A percentile compares a stretch with the other conserved stretches of the same genome.
Conservation (phyloP, 2,329 filamentous ascomycete species). For the Phyllosticta citrichinensis region DNA sequence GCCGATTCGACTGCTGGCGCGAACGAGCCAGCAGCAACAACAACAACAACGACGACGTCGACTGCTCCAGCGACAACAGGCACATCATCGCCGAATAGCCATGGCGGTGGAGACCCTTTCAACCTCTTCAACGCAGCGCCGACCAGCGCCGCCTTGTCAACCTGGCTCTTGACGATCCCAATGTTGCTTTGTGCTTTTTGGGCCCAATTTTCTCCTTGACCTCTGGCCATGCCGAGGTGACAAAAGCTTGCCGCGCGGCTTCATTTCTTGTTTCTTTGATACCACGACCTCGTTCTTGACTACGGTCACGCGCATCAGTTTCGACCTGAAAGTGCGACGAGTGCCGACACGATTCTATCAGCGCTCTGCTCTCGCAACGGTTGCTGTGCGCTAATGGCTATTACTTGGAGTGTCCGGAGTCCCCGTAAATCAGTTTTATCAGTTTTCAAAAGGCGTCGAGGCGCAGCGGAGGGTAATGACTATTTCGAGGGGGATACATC, state of each 20-base stretch:
- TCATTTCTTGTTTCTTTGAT: constrained; percentile 6
- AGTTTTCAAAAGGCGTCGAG: background rate
- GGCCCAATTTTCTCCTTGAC: background rate
- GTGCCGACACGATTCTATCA: background rate
- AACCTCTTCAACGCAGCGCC: constrained; percentile 18
- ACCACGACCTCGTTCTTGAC: constrained; percentile 4
- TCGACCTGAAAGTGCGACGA: background rate
- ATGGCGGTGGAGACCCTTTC: constrained; percentile 38
- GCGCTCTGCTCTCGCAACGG: background rate
- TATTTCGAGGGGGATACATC: background rate
- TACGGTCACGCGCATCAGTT: background rate
- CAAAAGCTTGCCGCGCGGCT: background rate
- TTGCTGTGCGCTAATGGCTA: background rate
- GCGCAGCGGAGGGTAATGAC: background rate
- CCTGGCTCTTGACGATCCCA: background rate
- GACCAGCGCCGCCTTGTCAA: background rate
- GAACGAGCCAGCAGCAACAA: background rate
- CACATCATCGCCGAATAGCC: constrained; percentile 12
- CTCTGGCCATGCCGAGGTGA: background rate
- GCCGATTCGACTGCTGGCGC: background rate
- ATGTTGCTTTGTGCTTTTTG: background rate
- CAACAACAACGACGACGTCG: constrained; percentile 10
- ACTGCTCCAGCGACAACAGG: constrained; percentile 9
- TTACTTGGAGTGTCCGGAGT: background rate
- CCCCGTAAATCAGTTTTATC: background rate